A percentile compares a stretch with the other conserved stretches of the same genome.
Evolutionary conservation across 2,329 filamentous ascomycete species (phyloP).

Genomic region (Penicillium sp.): DNA sequence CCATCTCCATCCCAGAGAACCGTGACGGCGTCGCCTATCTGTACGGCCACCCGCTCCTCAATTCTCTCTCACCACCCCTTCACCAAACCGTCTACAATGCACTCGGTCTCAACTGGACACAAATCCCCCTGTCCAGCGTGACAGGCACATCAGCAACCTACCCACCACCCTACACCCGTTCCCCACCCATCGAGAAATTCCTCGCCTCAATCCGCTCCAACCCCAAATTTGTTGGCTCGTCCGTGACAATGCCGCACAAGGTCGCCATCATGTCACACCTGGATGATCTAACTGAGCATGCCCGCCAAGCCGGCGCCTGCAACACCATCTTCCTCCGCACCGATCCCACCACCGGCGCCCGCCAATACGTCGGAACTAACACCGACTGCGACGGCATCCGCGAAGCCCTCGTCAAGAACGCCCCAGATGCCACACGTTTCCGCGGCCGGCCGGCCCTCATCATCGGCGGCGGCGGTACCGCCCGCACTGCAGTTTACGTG

Average conservation of each 20-base stretch:
- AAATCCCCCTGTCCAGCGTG: conserved; percentile 51
- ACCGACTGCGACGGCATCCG: conserved; percentile 80
- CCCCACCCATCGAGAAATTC: conserved; percentile 41
- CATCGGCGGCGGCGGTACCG: conserved; percentile 77
- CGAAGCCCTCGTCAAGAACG: conserved; percentile 68
- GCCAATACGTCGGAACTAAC: conserved; percentile 72
- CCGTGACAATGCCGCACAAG: conserved; percentile 85
- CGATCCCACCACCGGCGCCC: conserved; percentile 45
- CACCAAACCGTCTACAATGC: conserved; percentile 59
- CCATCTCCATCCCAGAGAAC: conserved; percentile 37
- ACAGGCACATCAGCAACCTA: conserved; percentile 34
- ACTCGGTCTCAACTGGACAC: conserved; percentile 57
- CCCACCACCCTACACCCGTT: conserved; percentile 39
- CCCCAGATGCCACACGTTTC: conserved; percentile 30
- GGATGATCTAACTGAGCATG: conserved; percentile 74
- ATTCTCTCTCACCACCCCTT: conserved; percentile 60
- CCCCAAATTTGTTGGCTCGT: conserved; percentile 60
- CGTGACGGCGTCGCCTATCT: conserved; percentile 59
- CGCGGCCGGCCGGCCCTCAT: conserved; percentile 68
- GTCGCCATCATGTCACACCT: conserved; percentile 74
- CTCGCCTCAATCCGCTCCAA: conserved; percentile 41
- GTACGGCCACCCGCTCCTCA: conserved; percentile 60
- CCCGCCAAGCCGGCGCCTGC: conserved; percentile 73
- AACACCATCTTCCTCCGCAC: conserved; percentile 74
- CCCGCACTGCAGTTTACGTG: conserved; percentile 77